These are phyloP conservation scores for Flaveria bidentis DNA, from an alignment of 129 eudicot genomes.

Conservation along the genomic window DNA sequence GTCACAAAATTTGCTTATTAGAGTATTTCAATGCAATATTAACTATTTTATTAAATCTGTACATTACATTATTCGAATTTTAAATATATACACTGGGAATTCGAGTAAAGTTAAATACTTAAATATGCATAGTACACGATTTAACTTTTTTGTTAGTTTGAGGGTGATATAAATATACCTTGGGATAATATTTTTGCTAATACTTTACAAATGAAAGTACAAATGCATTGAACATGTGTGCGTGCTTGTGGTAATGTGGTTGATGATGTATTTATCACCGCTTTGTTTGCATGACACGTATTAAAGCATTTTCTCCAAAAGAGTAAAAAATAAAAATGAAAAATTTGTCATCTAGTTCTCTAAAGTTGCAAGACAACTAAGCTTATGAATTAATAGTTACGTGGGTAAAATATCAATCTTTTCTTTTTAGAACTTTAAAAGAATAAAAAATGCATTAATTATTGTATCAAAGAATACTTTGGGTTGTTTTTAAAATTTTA, in stretches of 20 bases:
- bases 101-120: too few species aligned
- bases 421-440: neutral
- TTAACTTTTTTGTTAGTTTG: too few species aligned
- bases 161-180: too few species aligned
- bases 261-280: constrained; percentile 33
- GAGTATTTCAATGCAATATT: too few species aligned
- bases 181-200: neutral
- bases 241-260: constrained; percentile 32
- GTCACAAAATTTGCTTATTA: too few species aligned
- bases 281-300: constrained; percentile 42
- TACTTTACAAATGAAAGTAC: neutral
- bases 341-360: constrained; percentile 23
- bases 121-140: too few species aligned
- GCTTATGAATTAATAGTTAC: neutral
- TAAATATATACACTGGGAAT: too few species aligned
- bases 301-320: constrained; percentile 24
- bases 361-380: constrained; percentile 28
- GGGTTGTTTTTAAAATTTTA: neutral
- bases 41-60: too few species aligned
- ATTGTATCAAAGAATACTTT: neutral
- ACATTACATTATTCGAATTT: too few species aligned
- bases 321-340: neutral
- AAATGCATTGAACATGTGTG: constrained; percentile 19
- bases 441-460: neutral
- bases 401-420: constrained; percentile 8